Base-by-base conservation (phyloP, 1,284 basidiomycete species). In the Cryptococcus neoformans region DNA sequence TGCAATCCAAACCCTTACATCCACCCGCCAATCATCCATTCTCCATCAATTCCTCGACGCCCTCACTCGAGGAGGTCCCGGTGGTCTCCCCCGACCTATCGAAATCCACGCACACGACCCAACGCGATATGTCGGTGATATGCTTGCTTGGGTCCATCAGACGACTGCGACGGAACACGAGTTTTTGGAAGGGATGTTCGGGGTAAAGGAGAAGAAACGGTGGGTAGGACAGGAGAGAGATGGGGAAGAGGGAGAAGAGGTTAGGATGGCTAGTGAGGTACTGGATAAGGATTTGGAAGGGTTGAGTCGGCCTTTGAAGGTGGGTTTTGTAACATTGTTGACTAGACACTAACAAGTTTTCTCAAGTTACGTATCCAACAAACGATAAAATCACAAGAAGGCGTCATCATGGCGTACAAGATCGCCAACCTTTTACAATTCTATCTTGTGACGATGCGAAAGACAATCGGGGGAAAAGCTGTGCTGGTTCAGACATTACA, bases 71-170 rank as follows among this genome's bases (percentile, higher is more conserved):
- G 94, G 95, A 11, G 91, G 91, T 0, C 90, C 90, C 0, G 87
- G 87, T 39, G 90, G 91, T 34, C 81, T 92, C 1, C 91, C 93
- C 0, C 85, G 93, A 2, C 94, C 95, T 0, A 98, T 99, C 62
- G 95, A 99, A 76, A 81, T 98, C 3, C 93, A 98, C 70, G 95
- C 95, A 0, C 95, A 99, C 69, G 95, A 99, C 73, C 93, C 95
- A 0, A 83, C 92, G 61, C 86, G 95, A 34, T 99, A 99, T 73
- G 87, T 96, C 12, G 94, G 95, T 16, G 95, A 98, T 74, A 98
- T 99, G 91, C 85, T 99, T 4, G 95, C 94, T 0, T 99, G 95
- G 96, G 87, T 98, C 1, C 95, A 99, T 77, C 96, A 99, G 64
- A 84, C 89, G 0, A 92, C 96, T 58, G 95, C 95, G 0, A 88